Percentiles rank a stretch among this genome's conserved stretches.
phyloP scores from a whole-genome alignment of 345 rosid genomes.

The Trapa bicornis region DNA sequence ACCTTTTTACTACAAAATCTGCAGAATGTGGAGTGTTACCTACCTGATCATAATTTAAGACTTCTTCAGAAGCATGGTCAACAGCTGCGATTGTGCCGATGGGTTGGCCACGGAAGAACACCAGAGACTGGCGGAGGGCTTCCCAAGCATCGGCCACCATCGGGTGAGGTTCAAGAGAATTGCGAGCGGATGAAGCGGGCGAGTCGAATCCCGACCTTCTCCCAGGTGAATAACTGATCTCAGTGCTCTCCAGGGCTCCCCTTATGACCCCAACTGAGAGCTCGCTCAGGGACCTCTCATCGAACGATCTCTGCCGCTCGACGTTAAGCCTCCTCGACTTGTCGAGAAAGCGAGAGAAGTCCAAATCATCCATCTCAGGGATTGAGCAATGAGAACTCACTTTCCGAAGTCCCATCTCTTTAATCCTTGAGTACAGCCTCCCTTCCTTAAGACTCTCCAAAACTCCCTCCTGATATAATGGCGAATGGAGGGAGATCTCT shows the following conservation, averaged over 20 bases:
- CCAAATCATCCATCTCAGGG: conserved; percentile 60
- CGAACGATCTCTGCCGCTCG: conserved; percentile 82
- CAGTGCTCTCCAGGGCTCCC: conserved; percentile 39
- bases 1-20: not conserved
- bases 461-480: not conserved
- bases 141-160: conserved; percentile 99
- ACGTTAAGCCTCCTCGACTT: conserved; percentile 76
- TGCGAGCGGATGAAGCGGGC: conserved; percentile 64
- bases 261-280: conserved; percentile 54
- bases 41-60: conserved; percentile 96
- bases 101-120: conserved; percentile 65
- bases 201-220: conserved; percentile 64
- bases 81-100: conserved; percentile 83
- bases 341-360: conserved; percentile 67
- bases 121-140: conserved; percentile 62
- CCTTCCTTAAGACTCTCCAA: not conserved
- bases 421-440: conserved; percentile 34
- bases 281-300: conserved; percentile 89
- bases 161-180: conserved; percentile 90
- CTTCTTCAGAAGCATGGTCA: conserved; percentile 96
- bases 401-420: conserved; percentile 40
- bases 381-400: conserved; percentile 76
- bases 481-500: conserved; percentile 1
- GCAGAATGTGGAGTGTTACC: not conserved
- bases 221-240: conserved; percentile 45